Conservation (phyloP, 108 stramenopile species). For the Fistulifera pelliculosa region DNA sequence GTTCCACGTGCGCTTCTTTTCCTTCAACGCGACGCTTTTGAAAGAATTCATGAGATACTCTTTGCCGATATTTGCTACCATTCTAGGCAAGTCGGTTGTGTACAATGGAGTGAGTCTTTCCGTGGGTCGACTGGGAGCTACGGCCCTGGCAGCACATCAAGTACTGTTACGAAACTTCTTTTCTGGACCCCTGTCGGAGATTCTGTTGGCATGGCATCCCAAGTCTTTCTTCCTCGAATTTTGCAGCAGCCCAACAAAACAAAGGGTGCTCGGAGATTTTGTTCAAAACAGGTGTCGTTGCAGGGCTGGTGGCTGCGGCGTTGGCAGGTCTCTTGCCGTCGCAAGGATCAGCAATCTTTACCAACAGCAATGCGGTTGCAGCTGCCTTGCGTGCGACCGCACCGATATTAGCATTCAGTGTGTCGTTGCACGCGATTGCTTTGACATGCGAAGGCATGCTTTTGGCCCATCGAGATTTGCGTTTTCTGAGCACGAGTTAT, state of each 20-base stretch:
- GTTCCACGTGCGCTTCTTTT: not conserved
- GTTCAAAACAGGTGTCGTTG: slow-evolving; percentile 5
- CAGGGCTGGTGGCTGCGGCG: slow-evolving; percentile 8
- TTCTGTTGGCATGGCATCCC: slow-evolving; percentile 11
- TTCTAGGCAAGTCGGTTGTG: slow-evolving; percentile 9
- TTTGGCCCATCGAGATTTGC: slow-evolving; percentile 7
- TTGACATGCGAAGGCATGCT: slow-evolving; percentile 15
- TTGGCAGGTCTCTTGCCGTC: slow-evolving; percentile 8
- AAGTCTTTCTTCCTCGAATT: slow-evolving; percentile 12
- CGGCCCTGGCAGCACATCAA: slow-evolving; percentile 11
- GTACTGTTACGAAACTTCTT: slow-evolving; percentile 9
- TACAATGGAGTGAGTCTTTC: slow-evolving; percentile 11
- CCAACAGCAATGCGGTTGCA: not conserved
- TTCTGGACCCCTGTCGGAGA: slow-evolving; percentile 13
- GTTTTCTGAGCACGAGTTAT: slow-evolving; percentile 4
- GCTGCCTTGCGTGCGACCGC: slow-evolving; percentile 3
- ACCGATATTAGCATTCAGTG: slow-evolving; percentile 9
- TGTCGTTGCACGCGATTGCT: slow-evolving; percentile 13
- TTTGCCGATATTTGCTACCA: slow-evolving; percentile 7
- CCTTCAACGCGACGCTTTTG: not conserved
- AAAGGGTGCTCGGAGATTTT: slow-evolving; percentile 7
- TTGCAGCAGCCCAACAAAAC: slow-evolving; percentile 1
- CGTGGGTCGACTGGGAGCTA: slow-evolving; percentile 9
- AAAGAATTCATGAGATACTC: slow-evolving; percentile 1
- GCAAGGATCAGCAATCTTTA: slow-evolving; percentile 5